Conservation (phyloP, 768 basidiomycete genomes). For the Macrolepiota fuliginosa region DNA sequence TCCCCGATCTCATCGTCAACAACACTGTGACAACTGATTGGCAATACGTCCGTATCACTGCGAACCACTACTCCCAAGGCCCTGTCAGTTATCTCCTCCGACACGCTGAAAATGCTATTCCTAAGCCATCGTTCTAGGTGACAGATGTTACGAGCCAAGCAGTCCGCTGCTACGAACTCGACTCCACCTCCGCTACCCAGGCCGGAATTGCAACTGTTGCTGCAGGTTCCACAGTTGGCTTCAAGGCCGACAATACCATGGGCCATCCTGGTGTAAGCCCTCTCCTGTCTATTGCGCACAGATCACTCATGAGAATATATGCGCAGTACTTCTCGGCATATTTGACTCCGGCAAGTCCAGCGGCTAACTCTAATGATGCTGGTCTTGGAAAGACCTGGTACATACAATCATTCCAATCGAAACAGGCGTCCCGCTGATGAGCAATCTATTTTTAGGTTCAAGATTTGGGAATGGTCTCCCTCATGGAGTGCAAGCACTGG, state of each 20-base stretch:
- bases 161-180: conserved; percentile 33
- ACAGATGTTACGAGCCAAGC: conserved; percentile 33
- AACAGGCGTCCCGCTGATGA: background rate
- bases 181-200: conserved; percentile 24
- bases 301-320: background rate
- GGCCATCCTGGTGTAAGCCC: conserved; percentile 30
- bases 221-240: conserved; percentile 30
- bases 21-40: conserved; percentile 25
- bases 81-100: conserved; percentile 22
- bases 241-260: conserved; percentile 30
- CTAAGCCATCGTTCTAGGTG: conserved; percentile 21
- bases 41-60: conserved; percentile 34
- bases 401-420: background rate
- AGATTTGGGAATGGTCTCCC: conserved; percentile 41
- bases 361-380: conserved; percentile 34
- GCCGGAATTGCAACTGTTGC: conserved; percentile 28
- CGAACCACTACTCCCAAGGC: conserved; percentile 30
- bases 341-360: conserved; percentile 28
- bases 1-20: conserved; percentile 28
- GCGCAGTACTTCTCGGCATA: conserved; percentile 31
- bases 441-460: conserved; percentile 26
- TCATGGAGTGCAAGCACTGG: conserved; percentile 27
- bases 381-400: conserved; percentile 40
- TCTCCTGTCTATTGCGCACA: background rate
- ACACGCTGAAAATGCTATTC: background rate